These are phyloP conservation scores for Talaromyces verruculosus DNA, from an alignment of 2,329 filamentous ascomycete species.

Conservation along the genomic window DNA sequence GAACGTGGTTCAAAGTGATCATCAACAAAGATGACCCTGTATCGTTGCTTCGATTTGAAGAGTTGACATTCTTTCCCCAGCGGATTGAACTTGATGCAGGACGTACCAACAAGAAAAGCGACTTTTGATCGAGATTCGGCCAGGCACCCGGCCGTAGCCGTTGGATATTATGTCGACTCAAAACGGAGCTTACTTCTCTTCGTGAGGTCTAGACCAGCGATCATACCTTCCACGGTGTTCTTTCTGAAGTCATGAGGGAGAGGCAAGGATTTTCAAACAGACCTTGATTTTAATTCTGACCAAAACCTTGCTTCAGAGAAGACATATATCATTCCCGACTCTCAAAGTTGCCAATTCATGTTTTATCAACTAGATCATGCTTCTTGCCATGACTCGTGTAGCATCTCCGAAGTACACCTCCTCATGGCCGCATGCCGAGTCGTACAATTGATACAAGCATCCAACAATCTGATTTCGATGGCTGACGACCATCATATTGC, in stretches of 20 bases:
- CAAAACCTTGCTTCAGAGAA: background rate
- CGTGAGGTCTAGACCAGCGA: background rate
- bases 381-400: background rate
- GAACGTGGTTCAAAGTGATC: too few species aligned
- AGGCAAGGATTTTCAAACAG: background rate
- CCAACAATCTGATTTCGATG: too few species aligned
- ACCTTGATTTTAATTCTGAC: background rate
- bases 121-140: background rate
- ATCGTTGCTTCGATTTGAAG: background rate
- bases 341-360: background rate
- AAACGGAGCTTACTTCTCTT: background rate
- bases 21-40: background rate
- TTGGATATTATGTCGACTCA: background rate
- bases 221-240: background rate
- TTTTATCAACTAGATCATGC: background rate
- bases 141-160: background rate
- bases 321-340: background rate
- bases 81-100: background rate
- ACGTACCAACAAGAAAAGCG: too few species aligned
- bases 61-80: background rate
- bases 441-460: background rate
- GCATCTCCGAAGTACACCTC: background rate
- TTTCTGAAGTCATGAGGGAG: background rate
- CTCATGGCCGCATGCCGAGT: constrained; percentile 1
- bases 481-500: background rate